Evolutionary conservation across 441 rosid species (phyloP).

Genomic region (Adansonia gregorii): DNA sequence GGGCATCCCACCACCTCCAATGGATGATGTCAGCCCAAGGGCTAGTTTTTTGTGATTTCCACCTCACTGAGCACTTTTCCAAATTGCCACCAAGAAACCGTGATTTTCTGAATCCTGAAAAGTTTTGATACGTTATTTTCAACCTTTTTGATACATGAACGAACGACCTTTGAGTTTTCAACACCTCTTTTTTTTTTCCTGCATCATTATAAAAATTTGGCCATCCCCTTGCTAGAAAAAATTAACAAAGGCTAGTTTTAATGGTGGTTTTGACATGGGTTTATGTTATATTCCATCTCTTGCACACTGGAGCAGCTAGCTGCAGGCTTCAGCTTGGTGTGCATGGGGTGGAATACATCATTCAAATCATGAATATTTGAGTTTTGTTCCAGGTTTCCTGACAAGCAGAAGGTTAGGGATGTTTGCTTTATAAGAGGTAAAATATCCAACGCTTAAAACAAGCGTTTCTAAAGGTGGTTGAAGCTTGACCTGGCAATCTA

Average conservation of each 20-base stretch:
- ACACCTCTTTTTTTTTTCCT: conserved; percentile 5
- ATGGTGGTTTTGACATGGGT: conserved; percentile 20
- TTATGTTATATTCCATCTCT: conserved; percentile 32
- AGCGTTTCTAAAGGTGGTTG: background rate
- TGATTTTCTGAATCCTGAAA: conserved; percentile 19
- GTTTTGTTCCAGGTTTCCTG: background rate
- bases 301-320: conserved; percentile 25
- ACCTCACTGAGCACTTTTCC: conserved; percentile 23
- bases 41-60: conserved; percentile 21
- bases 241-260: background rate
- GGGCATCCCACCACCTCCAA: conserved; percentile 20
- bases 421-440: background rate
- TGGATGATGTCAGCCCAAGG: conserved; percentile 19
- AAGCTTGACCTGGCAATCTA: background rate
- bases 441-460: background rate
- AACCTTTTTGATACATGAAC: background rate
- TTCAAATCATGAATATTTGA: conserved; percentile 23
- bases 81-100: conserved; percentile 5
- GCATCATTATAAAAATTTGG: conserved; percentile 8
- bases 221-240: background rate
- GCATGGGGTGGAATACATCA: conserved; percentile 29
- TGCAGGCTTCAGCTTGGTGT: conserved; percentile 22
- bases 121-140: conserved; percentile 5
- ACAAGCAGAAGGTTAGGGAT: background rate
- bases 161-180: background rate